Conservation (phyloP, 805 yeast genomes). For the Candida arabinofermentans region DNA sequence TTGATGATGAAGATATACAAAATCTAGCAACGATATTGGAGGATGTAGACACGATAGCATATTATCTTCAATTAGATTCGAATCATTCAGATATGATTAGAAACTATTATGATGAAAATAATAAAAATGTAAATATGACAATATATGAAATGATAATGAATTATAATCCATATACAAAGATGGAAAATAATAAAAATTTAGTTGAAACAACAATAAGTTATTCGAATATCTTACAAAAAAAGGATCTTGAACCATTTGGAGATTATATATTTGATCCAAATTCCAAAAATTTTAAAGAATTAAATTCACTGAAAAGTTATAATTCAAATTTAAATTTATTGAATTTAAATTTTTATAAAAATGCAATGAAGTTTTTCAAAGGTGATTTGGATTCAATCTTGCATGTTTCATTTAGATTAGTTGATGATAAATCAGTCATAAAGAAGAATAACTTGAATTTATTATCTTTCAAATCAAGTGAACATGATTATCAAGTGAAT, state of each 20-base stretch:
- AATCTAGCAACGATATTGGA: slow-evolving; percentile 3
- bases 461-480: no score
- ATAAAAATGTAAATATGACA: slow-evolving; percentile 8
- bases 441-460: background rate
- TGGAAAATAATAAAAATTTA: background rate
- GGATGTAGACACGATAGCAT: slow-evolving; percentile 9
- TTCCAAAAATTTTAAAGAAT: slow-evolving; percentile 29
- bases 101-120: slow-evolving; percentile 10
- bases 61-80: slow-evolving; percentile 4
- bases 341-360: slow-evolving; percentile 36
- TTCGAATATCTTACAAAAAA: background rate
- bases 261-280: slow-evolving; percentile 17
- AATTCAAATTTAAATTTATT: slow-evolving; percentile 34
- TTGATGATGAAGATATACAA: background rate
- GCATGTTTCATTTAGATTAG: slow-evolving; percentile 28
- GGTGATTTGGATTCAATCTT: slow-evolving; percentile 41
- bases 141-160: slow-evolving; percentile 18
- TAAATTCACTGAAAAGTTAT: slow-evolving; percentile 31
- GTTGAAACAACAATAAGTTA: background rate
- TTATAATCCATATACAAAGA: slow-evolving; percentile 2
- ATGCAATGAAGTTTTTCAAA: slow-evolving; percentile 38
- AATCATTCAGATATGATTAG: slow-evolving; percentile 8
- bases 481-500: background rate
- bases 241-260: background rate
- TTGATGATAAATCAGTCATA: slow-evolving; percentile 14